A percentile compares a stretch with the other conserved stretches of the same genome.
Evolutionary conservation across 768 basidiomycete genomes (phyloP).

Genomic region (Jaapia argillacea): DNA sequence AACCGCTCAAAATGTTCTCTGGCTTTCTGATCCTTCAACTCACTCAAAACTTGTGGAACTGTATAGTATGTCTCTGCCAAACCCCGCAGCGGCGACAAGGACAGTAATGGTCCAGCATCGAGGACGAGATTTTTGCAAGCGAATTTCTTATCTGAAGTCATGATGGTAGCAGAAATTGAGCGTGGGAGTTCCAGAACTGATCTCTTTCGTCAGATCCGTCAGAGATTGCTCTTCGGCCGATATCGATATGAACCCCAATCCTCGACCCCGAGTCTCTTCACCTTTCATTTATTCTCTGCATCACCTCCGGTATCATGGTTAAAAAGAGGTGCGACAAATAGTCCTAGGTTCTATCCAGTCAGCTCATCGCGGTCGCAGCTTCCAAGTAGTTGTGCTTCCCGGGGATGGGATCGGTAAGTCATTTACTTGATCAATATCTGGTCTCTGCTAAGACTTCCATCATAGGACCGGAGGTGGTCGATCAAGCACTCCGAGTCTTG

Average conservation of each 20-base stretch:
- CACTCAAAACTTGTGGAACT: slow-evolving; percentile 82
- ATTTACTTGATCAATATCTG: not conserved
- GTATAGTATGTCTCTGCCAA: slow-evolving; percentile 81
- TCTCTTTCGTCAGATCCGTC: too few species aligned
- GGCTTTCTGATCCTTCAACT: slow-evolving; percentile 83
- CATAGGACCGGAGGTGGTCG: slow-evolving; percentile 83
- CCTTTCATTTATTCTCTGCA: too few species aligned
- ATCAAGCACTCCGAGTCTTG: slow-evolving; percentile 78
- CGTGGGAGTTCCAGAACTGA: too few species aligned
- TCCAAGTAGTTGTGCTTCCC: slow-evolving; percentile 81
- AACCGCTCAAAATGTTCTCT: slow-evolving; percentile 80
- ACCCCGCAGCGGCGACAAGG: slow-evolving; percentile 82
- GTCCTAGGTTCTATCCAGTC: too few species aligned
- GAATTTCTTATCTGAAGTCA: slow-evolving; percentile 18
- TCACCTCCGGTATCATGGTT: too few species aligned
- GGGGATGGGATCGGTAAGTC: slow-evolving; percentile 94
- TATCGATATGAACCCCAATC: too few species aligned
- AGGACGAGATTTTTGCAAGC: slow-evolving; percentile 77
- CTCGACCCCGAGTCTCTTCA: too few species aligned
- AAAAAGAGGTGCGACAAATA: too few species aligned
- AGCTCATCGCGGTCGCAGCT: slow-evolving; percentile 35
- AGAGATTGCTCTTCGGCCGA: too few species aligned
- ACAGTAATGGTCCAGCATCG: slow-evolving; percentile 89
- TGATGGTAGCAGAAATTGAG: too few species aligned
- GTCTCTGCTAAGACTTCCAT: not conserved